Evolutionary conservation across 805 yeast species (phyloP).

Genomic region (Alloascoidea africana): DNA sequence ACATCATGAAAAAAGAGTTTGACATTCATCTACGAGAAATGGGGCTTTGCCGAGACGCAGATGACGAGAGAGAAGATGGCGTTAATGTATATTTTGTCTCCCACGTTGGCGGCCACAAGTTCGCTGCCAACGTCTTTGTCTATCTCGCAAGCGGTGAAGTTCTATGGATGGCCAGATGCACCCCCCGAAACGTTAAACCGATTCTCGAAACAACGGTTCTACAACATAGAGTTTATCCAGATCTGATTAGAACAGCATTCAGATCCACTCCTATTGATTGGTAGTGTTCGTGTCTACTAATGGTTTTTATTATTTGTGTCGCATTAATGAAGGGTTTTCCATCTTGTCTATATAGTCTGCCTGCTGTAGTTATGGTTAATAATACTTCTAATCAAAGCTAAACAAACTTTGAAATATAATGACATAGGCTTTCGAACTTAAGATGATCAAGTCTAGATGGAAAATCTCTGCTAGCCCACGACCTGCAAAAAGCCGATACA

Average conservation of each 20-base stretch:
- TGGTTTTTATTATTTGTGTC: too few species aligned
- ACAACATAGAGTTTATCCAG: slow-evolving; percentile 55
- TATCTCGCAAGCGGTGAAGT: slow-evolving; percentile 61
- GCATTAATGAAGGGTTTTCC: too few species aligned
- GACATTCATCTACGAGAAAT: slow-evolving; percentile 56
- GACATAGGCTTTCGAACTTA: too few species aligned
- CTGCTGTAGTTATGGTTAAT: too few species aligned
- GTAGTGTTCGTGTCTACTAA: too few species aligned
- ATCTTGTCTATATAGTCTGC: too few species aligned
- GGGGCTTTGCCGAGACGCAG: slow-evolving; percentile 59
- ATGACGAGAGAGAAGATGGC: slow-evolving; percentile 66
- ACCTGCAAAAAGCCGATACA: too few species aligned
- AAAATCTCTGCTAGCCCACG: too few species aligned
- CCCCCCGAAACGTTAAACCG: slow-evolving; percentile 60
- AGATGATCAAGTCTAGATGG: too few species aligned
- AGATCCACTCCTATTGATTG: slow-evolving; percentile 13
- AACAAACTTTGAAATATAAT: too few species aligned
- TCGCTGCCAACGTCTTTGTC: slow-evolving; percentile 75
- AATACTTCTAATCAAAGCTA: too few species aligned
- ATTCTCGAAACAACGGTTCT: slow-evolving; percentile 65
- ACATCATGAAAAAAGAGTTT: slow-evolving; percentile 68
- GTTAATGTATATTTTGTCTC: slow-evolving; percentile 55
- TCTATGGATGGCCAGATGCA: slow-evolving; percentile 79
- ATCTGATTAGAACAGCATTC: slow-evolving; percentile 38
- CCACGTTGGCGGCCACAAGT: slow-evolving; percentile 96